Evolutionary conservation across 2,329 filamentous ascomycete genomes (phyloP).

Genomic region (Piedraia hortae): DNA sequence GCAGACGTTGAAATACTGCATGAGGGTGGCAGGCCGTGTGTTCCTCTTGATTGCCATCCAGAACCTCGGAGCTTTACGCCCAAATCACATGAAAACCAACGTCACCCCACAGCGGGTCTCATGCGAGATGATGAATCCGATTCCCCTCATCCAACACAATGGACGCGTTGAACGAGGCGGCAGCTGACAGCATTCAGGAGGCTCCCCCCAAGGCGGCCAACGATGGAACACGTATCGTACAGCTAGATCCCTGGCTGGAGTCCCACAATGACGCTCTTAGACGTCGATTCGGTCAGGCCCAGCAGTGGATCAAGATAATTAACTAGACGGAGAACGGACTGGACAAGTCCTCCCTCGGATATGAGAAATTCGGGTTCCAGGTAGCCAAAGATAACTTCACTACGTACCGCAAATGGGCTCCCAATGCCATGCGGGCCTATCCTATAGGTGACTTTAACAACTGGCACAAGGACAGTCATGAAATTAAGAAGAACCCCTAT

Average conservation of each 20-base stretch:
- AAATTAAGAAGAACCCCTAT: constrained; percentile 63
- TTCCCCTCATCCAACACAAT: too few species aligned
- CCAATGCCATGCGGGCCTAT: constrained; percentile 59
- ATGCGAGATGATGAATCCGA: too few species aligned
- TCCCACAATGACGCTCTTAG: constrained; percentile 59
- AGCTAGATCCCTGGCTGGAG: constrained; percentile 68
- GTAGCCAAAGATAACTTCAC: constrained; percentile 62
- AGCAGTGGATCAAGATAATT: constrained; percentile 68
- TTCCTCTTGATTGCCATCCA: too few species aligned
- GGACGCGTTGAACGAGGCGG: constrained; percentile 18
- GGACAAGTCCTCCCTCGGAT: constrained; percentile 73
- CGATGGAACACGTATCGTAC: constrained; percentile 64
- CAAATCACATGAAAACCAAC: too few species aligned
- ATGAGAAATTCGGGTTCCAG: constrained; percentile 65
- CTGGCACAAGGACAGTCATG: constrained; percentile 60
- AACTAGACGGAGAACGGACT: constrained; percentile 64
- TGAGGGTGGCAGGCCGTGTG: too few species aligned
- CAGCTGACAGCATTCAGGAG: constrained; percentile 17
- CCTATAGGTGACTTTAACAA: constrained; percentile 89
- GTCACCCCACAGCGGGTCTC: too few species aligned
- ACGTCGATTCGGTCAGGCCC: constrained; percentile 48
- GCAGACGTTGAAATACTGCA: too few species aligned
- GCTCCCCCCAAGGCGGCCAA: constrained; percentile 27
- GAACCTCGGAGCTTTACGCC: too few species aligned
- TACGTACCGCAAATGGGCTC: constrained; percentile 84